phyloP scores from a whole-genome alignment of 2,329 filamentous ascomycete genomes.

The Juglanconis juglandina region DNA sequence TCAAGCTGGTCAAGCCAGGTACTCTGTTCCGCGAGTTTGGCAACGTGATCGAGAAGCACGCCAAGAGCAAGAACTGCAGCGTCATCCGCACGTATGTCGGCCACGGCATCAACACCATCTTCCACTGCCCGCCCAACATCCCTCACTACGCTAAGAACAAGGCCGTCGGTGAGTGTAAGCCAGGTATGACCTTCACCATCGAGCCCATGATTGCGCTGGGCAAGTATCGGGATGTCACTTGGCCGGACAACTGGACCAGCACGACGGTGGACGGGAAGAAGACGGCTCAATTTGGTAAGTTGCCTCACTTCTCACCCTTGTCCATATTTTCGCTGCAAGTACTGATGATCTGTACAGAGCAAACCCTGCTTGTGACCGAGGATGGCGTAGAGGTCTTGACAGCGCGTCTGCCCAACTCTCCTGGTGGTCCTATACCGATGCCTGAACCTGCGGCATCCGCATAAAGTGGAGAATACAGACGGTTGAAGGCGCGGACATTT shows the following conservation, averaged over 20 bases:
- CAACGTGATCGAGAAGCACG: conserved; percentile 91
- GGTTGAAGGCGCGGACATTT: conserved; percentile 53
- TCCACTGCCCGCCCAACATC: conserved; percentile 90
- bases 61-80: conserved; percentile 79
- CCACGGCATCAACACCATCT: conserved; percentile 89
- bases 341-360: conserved; percentile 48
- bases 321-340: background rate
- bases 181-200: conserved; percentile 98
- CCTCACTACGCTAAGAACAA: conserved; percentile 99
- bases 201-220: conserved; percentile 97
- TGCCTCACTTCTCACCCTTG: background rate
- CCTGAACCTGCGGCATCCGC: conserved; percentile 27
- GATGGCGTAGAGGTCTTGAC: conserved; percentile 81
- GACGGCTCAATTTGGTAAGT: conserved; percentile 87
- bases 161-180: conserved; percentile 88
- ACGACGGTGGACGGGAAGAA: conserved; percentile 83
- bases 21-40: conserved; percentile 90
- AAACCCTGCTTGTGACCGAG: conserved; percentile 80
- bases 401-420: conserved; percentile 67
- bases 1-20: conserved; percentile 88
- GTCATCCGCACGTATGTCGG: conserved; percentile 96
- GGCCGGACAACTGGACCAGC: conserved; percentile 99
- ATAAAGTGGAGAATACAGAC: background rate
- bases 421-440: conserved; percentile 69
- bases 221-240: conserved; percentile 87